Conservation (phyloP, 2,329 filamentous ascomycete genomes). For the Botrytis sinoallii region DNA sequence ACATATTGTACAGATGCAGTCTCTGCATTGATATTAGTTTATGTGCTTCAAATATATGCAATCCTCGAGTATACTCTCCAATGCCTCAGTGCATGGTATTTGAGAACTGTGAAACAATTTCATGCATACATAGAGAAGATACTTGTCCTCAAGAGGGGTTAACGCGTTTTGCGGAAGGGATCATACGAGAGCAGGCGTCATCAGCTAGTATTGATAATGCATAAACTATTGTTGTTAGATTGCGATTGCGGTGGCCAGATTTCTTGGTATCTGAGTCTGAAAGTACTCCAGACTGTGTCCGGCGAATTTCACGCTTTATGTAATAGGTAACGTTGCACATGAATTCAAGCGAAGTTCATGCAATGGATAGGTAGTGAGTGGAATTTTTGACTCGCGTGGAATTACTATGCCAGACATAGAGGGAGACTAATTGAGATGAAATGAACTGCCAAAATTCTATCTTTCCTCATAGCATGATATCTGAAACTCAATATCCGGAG, state of each 20-base stretch:
- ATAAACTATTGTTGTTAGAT: not conserved
- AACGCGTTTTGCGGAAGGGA: too few species aligned
- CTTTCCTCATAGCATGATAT: not conserved
- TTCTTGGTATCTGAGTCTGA: not conserved
- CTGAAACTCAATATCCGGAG: not conserved
- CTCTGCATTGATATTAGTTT: not conserved
- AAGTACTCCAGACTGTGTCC: not conserved
- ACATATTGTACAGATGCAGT: not conserved
- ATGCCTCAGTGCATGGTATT: not conserved
- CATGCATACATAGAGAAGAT: not conserved
- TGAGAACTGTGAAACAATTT: not conserved
- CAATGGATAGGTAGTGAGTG: not conserved
- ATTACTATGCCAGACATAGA: not conserved
- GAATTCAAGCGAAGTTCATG: not conserved
- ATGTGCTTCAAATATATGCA: not conserved
- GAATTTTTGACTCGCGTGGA: not conserved
- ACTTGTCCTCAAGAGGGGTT: not conserved
- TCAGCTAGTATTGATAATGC: conserved; percentile 2
- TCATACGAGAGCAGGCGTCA: not conserved
- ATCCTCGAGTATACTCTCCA: not conserved
- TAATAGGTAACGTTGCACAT: not conserved
- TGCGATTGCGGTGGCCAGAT: not conserved
- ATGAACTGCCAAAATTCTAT: not conserved
- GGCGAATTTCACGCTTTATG: not conserved
- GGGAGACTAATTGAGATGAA: not conserved